phyloP scores from a whole-genome alignment of 305 asterid species.

The Solanum hybrid region DNA sequence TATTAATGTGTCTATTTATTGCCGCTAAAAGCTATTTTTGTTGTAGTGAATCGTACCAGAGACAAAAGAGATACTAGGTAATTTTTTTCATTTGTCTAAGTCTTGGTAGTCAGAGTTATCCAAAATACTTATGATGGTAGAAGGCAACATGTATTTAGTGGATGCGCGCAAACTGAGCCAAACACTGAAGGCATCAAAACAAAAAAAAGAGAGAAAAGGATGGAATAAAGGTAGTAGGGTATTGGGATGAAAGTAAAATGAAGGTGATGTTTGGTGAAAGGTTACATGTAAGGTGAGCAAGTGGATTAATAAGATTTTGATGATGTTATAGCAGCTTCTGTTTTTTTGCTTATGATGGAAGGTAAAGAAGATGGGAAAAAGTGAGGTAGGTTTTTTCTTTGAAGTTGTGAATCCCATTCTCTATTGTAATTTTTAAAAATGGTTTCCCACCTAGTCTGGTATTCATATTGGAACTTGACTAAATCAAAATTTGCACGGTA shows the following conservation, averaged over 20 bases:
- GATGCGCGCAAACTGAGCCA: background rate
- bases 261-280: slow-evolving; percentile 24
- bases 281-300: slow-evolving; percentile 15
- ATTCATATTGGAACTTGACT: background rate
- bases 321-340: slow-evolving; percentile 26
- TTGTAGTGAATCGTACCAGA: background rate
- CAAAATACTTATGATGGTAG: background rate
- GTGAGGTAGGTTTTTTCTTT: background rate
- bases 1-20: too few relatives aligned
- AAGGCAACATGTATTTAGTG: background rate
- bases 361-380: slow-evolving; percentile 17
- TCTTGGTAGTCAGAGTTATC: background rate
- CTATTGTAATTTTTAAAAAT: background rate
- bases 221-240: slow-evolving; percentile 16
- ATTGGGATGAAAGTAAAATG: background rate
- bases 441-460: background rate
- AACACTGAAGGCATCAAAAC: background rate
- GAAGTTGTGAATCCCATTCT: background rate
- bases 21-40: too few relatives aligned
- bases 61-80: too few relatives aligned
- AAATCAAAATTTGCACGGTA: background rate
- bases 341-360: slow-evolving; percentile 35
- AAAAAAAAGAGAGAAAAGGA: background rate
- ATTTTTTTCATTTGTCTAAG: background rate
- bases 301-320: slow-evolving; percentile 25